Evolutionary conservation across 2,329 filamentous ascomycete genomes (phyloP), one percentile per base, ranked within the genome.

Genomic region (Aspergillus pseudonomiae): DNA sequence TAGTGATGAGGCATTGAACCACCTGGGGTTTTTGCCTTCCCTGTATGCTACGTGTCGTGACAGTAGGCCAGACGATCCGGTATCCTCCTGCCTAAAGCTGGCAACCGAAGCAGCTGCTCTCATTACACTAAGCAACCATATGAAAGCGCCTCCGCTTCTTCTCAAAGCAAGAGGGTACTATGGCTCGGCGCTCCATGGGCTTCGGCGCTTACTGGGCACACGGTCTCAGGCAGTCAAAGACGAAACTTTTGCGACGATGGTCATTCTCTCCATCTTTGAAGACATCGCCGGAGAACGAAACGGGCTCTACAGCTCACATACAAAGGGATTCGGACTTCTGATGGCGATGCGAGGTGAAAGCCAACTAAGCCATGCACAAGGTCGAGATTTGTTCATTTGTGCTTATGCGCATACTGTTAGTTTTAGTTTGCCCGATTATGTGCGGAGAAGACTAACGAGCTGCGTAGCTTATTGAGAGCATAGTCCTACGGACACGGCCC

Each of bases 191-290:
- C 59, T 78, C 32, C 71, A 70, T 11, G 68, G 67, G 7, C 65
- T 79, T 24, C 72, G 70, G 30, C 58, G 70, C 41, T 75, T 74
- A 1, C 61, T 80, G 45, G 54, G 62, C 6, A 73, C 71, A n/a
- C 73, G 72, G 11, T 61, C 59, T 3, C 68, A 75, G 59, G 75
- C 75, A 6, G 65, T 74, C 2, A 72, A 73, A 56, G 78, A 80
- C 61, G 74, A 78, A 56, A 78, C 77, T 1, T 73, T 79, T 65
- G 75, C 78, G 19, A 71, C 77, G 1, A 71, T 80, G 43, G 71
- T 78, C 9, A 59, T 80, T 21, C 63, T 79, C 2, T 74, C 75
- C 10, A 53, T 79, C 4, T 80, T 76, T 63, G 78, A 80, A 58
- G 77, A 78, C 64, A 77, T 78, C 24, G 71, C 71, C 1, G 76